Base-by-base conservation (phyloP, 495 filamentous ascomycete species). In the Polyplosphaeria fusca region DNA sequence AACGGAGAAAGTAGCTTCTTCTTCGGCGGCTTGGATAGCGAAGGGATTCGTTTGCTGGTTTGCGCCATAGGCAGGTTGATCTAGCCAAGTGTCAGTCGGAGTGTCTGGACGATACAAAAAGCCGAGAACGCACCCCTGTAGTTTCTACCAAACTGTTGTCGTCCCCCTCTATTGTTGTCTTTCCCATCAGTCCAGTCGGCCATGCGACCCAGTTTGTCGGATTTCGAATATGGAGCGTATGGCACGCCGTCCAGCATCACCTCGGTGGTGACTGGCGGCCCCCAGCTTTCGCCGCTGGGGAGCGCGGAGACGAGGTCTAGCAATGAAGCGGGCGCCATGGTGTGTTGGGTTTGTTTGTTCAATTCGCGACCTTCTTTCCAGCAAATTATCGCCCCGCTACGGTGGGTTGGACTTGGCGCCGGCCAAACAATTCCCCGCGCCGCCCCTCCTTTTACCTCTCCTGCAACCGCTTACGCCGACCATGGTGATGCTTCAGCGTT, bases 141-240 rank as follows among this genome's bases (percentile, higher is more conserved):
- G 68, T 90, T 91, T 45, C 91, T 77, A 70, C 91, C 89, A 69
- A 93, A 91, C 71, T 95, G 96, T 56, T 88, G 86, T 67, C 89
- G 85, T 66, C 93, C 75, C 45, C 89, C 87, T 42, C 85, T 85
- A 43, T 91, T 78, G 13, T 80, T 75, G 60, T 95, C 91, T 75
- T 96, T 96, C 61, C 87, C 83, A 61, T 96, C 93, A n/a, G 91
- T 95, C 94, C 94, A 98, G 74, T 98, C 93, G 18, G 93, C 93
- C 93, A 98, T 98, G 62, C 93, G 90, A 49, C 94, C 93, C 24
- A 98, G 77, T 79, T 97, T 98, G 78, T 98, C 93, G 64, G 89
- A 89, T 77, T 98, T 98, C 56, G 91, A 96, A 76, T 91, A 98
- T 41, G 94, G 92, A 44, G 92, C 92, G 63, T 96, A 98, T 3